Evolutionary conservation across 139 green algal species (phyloP), one percentile per base, ranked within the genome.

Genomic region (Ulvella scutata): DNA sequence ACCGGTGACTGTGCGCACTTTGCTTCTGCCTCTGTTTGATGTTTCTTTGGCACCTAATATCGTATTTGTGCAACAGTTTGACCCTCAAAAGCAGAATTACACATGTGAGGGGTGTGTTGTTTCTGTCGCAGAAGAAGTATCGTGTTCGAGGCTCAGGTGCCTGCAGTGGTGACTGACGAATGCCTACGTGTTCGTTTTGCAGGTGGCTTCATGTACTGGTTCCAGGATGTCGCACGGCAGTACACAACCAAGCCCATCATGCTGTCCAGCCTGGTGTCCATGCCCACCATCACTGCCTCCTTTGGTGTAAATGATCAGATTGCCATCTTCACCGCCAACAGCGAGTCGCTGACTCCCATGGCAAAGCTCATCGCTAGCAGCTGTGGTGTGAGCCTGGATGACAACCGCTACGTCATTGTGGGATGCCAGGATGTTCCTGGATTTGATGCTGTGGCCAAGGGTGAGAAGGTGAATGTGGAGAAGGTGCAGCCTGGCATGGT

Each of bases 181-280:
- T n/a, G n/a, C n/a, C n/a, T n/a, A n/a, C n/a, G n/a, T n/a, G n/a
- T n/a, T n/a, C n/a, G n/a, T n/a, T n/a, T n/a, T n/a, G n/a, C n/a
- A n/a, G n/a, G n/a, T n/a, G 51, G 51, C 51, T 67, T 67, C 51
- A 67, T 67, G 51, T 67, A 36, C 51, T 67, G 51, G 51, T 67
- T 67, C 51, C 51, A 67, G 51, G 51, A 67, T 0, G 33, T 67
- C n/a, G 51, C 51, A 6, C 9, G 51, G 2, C 51, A 26, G 7
- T 26, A 67, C 31, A 67, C 51, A 6, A 67, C n/a, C 51, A 67
- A 67, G 51, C 51, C 51, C 33, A 26, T 67, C n/a, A n/a, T 67
- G 51, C 51, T 67, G 6, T 67, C 51, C 4, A 67, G 51, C 51
- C 51, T 67, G 31, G 51, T 67, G 51, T 26, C 31, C n/a, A n/a